These are phyloP conservation scores for Dendryphion nanum DNA, from an alignment of 2,329 filamentous ascomycete species.

Conservation along the genomic window DNA sequence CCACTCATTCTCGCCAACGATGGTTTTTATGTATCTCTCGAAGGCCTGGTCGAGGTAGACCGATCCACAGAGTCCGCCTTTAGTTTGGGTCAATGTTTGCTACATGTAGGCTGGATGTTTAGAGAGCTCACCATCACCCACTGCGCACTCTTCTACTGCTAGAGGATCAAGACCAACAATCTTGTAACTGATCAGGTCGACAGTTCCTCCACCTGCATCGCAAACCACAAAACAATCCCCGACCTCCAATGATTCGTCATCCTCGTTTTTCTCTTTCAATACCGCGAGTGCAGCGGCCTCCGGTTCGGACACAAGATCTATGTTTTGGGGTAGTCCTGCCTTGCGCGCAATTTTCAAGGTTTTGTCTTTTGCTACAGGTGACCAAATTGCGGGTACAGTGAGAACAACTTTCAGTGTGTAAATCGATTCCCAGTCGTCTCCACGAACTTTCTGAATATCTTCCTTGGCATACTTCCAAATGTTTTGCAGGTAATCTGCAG, in stretches of 20 bases:
- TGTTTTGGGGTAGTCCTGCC: neutral
- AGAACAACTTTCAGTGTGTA: slow-evolving; percentile 1
- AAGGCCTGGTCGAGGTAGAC: too few species aligned
- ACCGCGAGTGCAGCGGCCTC: slow-evolving; percentile 1
- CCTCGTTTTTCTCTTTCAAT: too few species aligned
- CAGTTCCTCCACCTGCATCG: slow-evolving; percentile 11
- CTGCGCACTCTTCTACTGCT: too few species aligned
- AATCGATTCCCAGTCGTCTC: slow-evolving; percentile 2
- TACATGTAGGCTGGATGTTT: too few species aligned
- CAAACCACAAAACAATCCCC: slow-evolving; percentile 6
- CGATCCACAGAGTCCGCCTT: too few species aligned
- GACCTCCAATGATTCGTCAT: too few species aligned
- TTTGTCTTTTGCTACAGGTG: slow-evolving; percentile 1
- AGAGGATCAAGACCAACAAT: too few species aligned
- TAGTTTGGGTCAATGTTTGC: too few species aligned
- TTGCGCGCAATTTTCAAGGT: neutral
- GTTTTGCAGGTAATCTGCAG: slow-evolving; percentile 13
- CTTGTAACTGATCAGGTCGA: slow-evolving; percentile 9
- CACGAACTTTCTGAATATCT: slow-evolving; percentile 7
- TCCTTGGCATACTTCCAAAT: slow-evolving; percentile 11
- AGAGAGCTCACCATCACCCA: slow-evolving; percentile 1
- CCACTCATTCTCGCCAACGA: too few species aligned
- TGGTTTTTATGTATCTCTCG: too few species aligned
- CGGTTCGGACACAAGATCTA: slow-evolving; percentile 1
- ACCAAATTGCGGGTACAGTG: slow-evolving; percentile 3